These are phyloP conservation scores for Phlebiopsis gigantea DNA, from an alignment of 768 basidiomycete species.

Conservation along the genomic window DNA sequence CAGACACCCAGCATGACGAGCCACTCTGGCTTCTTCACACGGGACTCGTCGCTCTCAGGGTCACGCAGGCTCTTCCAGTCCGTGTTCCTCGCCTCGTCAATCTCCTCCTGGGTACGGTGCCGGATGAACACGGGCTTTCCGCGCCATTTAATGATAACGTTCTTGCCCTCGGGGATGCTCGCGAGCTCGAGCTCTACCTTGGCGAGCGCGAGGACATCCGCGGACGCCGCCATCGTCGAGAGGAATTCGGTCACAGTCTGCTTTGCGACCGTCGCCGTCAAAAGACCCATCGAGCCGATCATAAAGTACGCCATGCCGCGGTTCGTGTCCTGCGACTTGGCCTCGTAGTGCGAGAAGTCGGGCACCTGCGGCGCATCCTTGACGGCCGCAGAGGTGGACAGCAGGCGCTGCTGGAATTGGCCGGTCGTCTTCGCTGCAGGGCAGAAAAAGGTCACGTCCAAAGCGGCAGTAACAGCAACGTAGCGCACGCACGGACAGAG, in stretches of 20 bases:
- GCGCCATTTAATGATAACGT: constrained; percentile 97
- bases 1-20: constrained; percentile 89
- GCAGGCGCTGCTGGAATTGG: constrained; percentile 58
- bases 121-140: constrained; percentile 99
- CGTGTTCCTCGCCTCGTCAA: constrained; percentile 81
- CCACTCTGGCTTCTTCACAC: constrained; percentile 96
- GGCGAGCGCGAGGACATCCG: constrained; percentile 95
- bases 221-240: constrained; percentile 93
- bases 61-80: constrained; percentile 90
- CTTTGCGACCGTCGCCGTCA: constrained; percentile 93
- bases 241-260: constrained; percentile 92
- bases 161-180: constrained; percentile 94
- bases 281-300: constrained; percentile 87
- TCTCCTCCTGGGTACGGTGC: constrained; percentile 87
- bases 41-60: constrained; percentile 83
- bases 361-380: constrained; percentile 81
- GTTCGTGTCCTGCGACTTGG: constrained; percentile 57
- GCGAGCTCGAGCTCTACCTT: constrained; percentile 94
- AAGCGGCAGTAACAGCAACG: constrained; percentile 20
- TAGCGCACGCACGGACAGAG: constrained; percentile 40
- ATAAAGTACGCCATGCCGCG: constrained; percentile 85
- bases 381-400: constrained; percentile 70
- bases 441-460: constrained; percentile 9
- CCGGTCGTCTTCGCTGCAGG: constrained; percentile 47
- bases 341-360: constrained; percentile 80